Evolutionary conservation across 1,139 yeast species (phyloP).

Genomic region (Nakaseomyces nivariensis): DNA sequence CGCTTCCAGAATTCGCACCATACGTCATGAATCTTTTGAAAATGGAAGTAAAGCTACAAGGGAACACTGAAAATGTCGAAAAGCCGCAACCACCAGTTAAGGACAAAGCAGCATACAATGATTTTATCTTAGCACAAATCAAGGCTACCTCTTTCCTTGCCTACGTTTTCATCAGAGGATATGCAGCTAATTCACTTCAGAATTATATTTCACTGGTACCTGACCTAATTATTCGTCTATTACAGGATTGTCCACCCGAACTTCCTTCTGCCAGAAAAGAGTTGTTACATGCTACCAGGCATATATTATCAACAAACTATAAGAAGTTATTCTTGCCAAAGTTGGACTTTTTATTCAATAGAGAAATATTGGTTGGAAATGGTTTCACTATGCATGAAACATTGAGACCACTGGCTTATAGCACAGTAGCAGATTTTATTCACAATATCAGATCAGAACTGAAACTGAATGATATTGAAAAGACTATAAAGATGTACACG

Average conservation of each 20-base stretch:
- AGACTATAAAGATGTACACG: conserved; percentile 78
- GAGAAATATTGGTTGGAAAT: conserved; percentile 79
- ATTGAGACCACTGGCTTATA: conserved; percentile 78
- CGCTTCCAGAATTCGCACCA: conserved; percentile 73
- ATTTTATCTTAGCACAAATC: conserved; percentile 88
- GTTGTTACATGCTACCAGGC: conserved; percentile 86
- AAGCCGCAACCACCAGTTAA: conserved; percentile 57
- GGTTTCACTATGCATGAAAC: conserved; percentile 89
- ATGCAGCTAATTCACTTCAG: conserved; percentile 54
- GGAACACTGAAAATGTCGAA: conserved; percentile 40
- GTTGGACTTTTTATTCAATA: conserved; percentile 75
- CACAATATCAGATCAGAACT: conserved; percentile 85
- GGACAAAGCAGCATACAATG: conserved; percentile 75
- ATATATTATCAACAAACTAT: conserved; percentile 82
- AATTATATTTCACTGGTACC: conserved; percentile 69
- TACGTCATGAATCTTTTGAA: conserved; percentile 66
- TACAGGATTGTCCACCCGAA: conserved; percentile 97
- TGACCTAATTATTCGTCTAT: conserved; percentile 69
- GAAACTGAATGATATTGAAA: conserved; percentile 76
- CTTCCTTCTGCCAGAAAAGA: conserved; percentile 88
- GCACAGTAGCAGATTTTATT: conserved; percentile 91
- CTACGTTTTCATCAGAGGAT: conserved; percentile 79
- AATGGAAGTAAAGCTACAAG: conserved; percentile 69
- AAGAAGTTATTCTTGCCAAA: conserved; percentile 76
- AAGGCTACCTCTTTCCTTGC: conserved; percentile 95